Evolutionary conservation across 2,329 filamentous ascomycete genomes (phyloP).

Genomic region (Aphanoascus verrucosus): DNA sequence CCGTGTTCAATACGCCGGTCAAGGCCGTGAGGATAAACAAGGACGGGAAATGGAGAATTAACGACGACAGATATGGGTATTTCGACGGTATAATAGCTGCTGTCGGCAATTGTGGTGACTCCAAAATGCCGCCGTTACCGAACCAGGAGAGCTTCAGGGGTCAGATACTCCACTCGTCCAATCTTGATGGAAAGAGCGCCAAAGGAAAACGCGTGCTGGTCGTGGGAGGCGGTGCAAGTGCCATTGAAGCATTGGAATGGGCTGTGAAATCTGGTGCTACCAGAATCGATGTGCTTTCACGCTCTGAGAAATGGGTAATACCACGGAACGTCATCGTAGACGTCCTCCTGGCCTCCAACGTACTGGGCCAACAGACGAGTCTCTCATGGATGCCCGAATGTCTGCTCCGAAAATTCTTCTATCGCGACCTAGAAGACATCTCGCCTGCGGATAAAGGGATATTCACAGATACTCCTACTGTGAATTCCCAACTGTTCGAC

Average conservation of each 20-base stretch:
- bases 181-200: conserved; percentile 61
- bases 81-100: conserved; percentile 73
- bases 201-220: conserved; percentile 65
- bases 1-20: conserved; percentile 60
- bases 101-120: conserved; percentile 68
- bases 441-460: conserved; percentile 59
- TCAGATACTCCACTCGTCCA: conserved; percentile 61
- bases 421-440: conserved; percentile 65
- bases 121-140: conserved; percentile 59
- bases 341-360: conserved; percentile 61
- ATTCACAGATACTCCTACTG: conserved; percentile 80
- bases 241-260: conserved; percentile 74
- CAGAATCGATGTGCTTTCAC: conserved; percentile 61
- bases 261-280: conserved; percentile 55
- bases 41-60: conserved; percentile 65
- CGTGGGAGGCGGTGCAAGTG: conserved; percentile 69
- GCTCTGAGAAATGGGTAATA: conserved; percentile 80
- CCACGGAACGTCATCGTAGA: conserved; percentile 68
- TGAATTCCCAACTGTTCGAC: conserved; percentile 70
- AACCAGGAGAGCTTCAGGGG: conserved; percentile 65
- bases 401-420: conserved; percentile 67
- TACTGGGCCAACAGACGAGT: conserved; percentile 65
- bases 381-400: conserved; percentile 69
- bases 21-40: conserved; percentile 59
- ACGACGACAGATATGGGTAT: conserved; percentile 57